phyloP scores from a whole-genome alignment of 345 rosid species.

The Draba incana region DNA sequence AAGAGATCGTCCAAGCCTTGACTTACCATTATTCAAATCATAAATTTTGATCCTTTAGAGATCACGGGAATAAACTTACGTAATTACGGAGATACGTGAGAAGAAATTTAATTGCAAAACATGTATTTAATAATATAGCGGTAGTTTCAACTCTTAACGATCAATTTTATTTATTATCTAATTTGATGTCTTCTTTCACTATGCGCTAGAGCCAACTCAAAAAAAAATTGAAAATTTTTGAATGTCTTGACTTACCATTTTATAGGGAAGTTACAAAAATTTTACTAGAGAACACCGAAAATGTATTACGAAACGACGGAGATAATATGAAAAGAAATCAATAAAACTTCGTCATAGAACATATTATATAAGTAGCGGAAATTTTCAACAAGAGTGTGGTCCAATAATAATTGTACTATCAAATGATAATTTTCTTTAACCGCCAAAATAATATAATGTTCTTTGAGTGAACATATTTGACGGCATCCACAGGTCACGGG shows the following conservation, averaged over 20 bases:
- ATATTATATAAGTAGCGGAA: background rate
- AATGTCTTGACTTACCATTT: background rate
- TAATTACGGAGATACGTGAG: constrained; percentile 5
- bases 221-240: background rate
- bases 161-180: background rate
- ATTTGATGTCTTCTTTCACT: constrained; percentile 8
- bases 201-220: background rate
- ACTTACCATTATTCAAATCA: constrained; percentile 1
- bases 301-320: constrained; percentile 27
- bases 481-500: background rate
- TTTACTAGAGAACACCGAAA: constrained; percentile 18
- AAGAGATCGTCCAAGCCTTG: background rate
- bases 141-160: background rate
- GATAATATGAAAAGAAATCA: constrained; percentile 15
- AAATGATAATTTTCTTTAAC: constrained; percentile 6
- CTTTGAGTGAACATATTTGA: constrained; percentile 7
- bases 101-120: background rate
- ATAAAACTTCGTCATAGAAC: constrained; percentile 9
- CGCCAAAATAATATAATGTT: background rate
- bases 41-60: constrained; percentile 16
- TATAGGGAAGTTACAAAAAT: background rate
- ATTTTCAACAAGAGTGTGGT: constrained; percentile 8
- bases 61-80: background rate
- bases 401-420: constrained; percentile 5
- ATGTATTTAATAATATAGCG: background rate